Base-by-base conservation (phyloP, 1,139 yeast species). In the Yamadazyma triangularis region DNA sequence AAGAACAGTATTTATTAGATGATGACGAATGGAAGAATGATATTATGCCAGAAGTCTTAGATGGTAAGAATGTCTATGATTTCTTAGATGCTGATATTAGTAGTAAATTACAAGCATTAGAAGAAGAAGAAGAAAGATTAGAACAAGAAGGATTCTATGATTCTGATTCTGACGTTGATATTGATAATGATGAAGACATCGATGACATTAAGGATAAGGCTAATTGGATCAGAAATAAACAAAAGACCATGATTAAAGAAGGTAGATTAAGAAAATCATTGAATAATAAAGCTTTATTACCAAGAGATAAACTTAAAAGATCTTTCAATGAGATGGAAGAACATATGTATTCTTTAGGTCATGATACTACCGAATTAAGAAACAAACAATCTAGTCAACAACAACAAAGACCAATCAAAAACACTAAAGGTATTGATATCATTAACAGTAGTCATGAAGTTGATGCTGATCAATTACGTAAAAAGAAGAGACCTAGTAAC, bases 11-110 rank as follows among this genome's bases (percentile, higher is more conserved):
- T 63, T 50, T 91, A 39, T 71, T 91, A 47, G 98, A 91, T 46
- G 93, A 93, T 53, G 97, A 89, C 28, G 94, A 86, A 41, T 91
- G 99, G 99, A 91, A 91, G 75, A 77, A 87, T 44, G 99, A 91
- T 58, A 74, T 82, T 43, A 88, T 93, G 88, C 99, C 99, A 15
- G 99, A 91, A 69, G 73, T 91, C 34, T 69, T 91, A 58, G 89
- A 91, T 51, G 99, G 99, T 63, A 84, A 81, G 70, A 91, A 91
- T 58, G 96, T 91, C 38, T 89, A 89, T 64, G 99, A 91, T 61
- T 91, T 84, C 79, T 75, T 93, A 60, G 99, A 91, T 55, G 87
- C 96, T 26, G 98, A 93, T 47, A 91, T 91, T 54, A 84, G 89
- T 32, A 83, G 87, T 45, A 91, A 91, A 64, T 73, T 91, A 56